phyloP scores from a whole-genome alignment of 2,329 filamentous ascomycete genomes.

The Penicillium sclerotiorum region DNA sequence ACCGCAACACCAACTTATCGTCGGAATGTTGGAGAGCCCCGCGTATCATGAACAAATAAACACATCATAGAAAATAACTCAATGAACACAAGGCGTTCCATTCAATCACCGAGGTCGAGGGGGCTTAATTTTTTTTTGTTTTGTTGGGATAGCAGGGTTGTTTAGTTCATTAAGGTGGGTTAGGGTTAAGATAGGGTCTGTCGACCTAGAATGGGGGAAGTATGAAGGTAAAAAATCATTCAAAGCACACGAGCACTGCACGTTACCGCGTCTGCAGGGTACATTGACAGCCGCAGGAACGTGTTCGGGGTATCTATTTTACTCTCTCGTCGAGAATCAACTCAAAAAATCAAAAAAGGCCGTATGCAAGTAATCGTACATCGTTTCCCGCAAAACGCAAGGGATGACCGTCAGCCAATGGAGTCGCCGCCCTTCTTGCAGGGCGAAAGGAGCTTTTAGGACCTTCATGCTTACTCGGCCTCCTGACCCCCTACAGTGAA shows the following conservation, averaged over 20 bases:
- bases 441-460: conserved; percentile 34
- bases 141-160: neutral
- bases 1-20: conserved; percentile 24
- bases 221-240: conserved; percentile 5
- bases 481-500: conserved; percentile 78
- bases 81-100: neutral
- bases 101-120: neutral
- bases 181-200: conserved; percentile 18
- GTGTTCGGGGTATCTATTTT: conserved; percentile 36
- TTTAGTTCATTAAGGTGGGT: conserved; percentile 19
- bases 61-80: conserved; percentile 17
- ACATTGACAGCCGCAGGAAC: conserved; percentile 39
- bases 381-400: conserved; percentile 35
- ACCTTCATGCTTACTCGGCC: conserved; percentile 57
- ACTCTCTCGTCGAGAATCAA: conserved; percentile 22
- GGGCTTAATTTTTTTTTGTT: neutral
- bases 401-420: conserved; percentile 32
- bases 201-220: conserved; percentile 13
- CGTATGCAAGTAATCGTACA: conserved; percentile 32
- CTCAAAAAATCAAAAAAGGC: conserved; percentile 12
- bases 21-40: conserved; percentile 36
- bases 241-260: conserved; percentile 32
- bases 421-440: conserved; percentile 32
- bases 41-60: conserved; percentile 20
- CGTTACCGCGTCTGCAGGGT: conserved; percentile 24